Evolutionary conservation across 2,329 filamentous ascomycete genomes (phyloP).

Genomic region (Stachybotrys chartarum): DNA sequence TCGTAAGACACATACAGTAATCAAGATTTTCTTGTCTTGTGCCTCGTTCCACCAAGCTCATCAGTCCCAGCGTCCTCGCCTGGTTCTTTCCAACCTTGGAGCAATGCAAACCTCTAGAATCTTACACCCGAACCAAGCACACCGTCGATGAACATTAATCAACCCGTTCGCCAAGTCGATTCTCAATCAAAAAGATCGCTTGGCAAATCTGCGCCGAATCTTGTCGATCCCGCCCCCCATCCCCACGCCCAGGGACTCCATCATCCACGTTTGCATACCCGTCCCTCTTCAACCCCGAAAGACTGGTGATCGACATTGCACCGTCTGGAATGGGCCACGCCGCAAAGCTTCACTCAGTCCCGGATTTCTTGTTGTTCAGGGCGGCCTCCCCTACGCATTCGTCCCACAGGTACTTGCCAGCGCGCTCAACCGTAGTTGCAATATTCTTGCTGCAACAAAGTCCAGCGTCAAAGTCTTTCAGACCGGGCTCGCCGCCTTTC

Average conservation of each 20-base stretch:
- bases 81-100: too few relatives aligned
- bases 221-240: neutral
- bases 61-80: too few relatives aligned
- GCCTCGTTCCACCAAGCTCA: too few relatives aligned
- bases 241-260: neutral
- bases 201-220: neutral
- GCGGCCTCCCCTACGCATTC: neutral
- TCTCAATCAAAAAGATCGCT: neutral
- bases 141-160: too few relatives aligned
- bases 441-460: slow-evolving; percentile 66
- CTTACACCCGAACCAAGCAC: too few relatives aligned
- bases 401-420: slow-evolving; percentile 30
- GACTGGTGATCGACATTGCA: neutral
- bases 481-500: slow-evolving; percentile 48
- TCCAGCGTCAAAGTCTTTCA: slow-evolving; percentile 66
- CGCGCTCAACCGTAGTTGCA: slow-evolving; percentile 39
- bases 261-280: neutral
- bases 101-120: too few relatives aligned
- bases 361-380: neutral
- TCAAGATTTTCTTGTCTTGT: too few relatives aligned
- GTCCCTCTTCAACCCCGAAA: neutral
- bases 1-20: too few relatives aligned
- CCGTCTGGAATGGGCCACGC: neutral
- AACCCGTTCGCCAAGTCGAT: neutral
- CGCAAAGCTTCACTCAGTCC: neutral